A percentile compares a stretch with the other conserved stretches of the same genome.
Evolutionary conservation across 495 filamentous ascomycete species (phyloP).

Genomic region (Hypoxylon intermedium): DNA sequence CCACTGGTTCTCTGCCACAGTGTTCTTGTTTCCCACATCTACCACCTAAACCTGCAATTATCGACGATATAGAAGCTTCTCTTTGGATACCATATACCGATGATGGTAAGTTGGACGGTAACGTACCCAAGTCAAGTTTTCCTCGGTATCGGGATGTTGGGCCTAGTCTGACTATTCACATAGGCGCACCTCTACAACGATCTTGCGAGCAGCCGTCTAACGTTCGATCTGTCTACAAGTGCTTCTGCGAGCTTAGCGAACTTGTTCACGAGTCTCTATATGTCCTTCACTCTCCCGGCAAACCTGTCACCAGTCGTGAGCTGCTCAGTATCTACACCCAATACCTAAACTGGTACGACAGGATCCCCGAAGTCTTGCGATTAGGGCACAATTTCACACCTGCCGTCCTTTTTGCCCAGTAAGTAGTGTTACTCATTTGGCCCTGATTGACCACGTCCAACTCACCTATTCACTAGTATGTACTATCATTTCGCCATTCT

Average conservation of each 20-base stretch:
- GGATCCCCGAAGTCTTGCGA: conserved; percentile 63
- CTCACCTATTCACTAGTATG: conserved; percentile 55
- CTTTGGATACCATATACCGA: conserved; percentile 67
- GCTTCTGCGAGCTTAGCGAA: conserved; percentile 71
- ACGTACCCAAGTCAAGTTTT: not conserved
- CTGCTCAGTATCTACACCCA: conserved; percentile 63
- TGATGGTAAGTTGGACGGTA: conserved; percentile 52
- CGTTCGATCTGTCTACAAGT: conserved; percentile 64
- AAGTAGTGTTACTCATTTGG: conserved; percentile 42
- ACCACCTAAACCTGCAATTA: conserved; percentile 63
- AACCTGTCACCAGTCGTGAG: conserved; percentile 63
- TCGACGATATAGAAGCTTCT: conserved; percentile 60
- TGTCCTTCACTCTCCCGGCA: conserved; percentile 66
- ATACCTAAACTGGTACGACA: conserved; percentile 68
- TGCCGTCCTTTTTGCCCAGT: conserved; percentile 70
- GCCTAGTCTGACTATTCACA: conserved; percentile 14
- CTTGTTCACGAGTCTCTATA: conserved; percentile 71
- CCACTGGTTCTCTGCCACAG: conserved; percentile 68
- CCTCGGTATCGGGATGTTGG: not conserved
- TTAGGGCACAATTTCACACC: conserved; percentile 66
- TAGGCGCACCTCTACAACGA: conserved; percentile 55
- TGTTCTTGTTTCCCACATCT: conserved; percentile 64
- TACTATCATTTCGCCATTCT: conserved; percentile 70
- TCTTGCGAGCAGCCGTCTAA: conserved; percentile 62
- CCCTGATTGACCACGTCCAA: conserved; percentile 5